A percentile compares a stretch with the other conserved stretches of the same genome.
Evolutionary conservation across 371 early-diverging fungal genomes (phyloP).

Genomic region (Mortierella sp.): DNA sequence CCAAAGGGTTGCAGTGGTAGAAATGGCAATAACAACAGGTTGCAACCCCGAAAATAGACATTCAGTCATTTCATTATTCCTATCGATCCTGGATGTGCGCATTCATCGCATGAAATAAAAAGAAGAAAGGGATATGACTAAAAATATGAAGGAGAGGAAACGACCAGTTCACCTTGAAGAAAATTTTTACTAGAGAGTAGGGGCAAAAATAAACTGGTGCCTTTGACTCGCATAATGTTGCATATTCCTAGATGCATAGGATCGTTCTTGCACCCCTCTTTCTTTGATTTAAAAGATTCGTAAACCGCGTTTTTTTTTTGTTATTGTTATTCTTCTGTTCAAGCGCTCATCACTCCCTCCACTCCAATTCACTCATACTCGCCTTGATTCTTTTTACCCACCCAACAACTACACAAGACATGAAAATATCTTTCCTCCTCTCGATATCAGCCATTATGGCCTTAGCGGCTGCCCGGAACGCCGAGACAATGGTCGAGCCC

Average conservation of each 20-base stretch:
- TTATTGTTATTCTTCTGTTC: not conserved
- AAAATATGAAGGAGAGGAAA: not conserved
- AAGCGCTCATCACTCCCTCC: not conserved
- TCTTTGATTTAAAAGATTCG: not conserved
- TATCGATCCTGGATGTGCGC: not conserved
- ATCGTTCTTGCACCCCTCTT: not conserved
- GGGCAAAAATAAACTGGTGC: not conserved
- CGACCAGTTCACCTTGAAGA: not conserved
- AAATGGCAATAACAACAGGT: not conserved
- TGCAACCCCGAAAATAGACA: constrained; percentile 11
- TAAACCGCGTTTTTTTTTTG: not conserved
- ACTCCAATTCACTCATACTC: not conserved
- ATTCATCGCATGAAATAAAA: not conserved
- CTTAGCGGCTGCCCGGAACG: constrained; percentile 15
- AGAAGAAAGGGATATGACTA: not conserved
- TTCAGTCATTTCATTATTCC: not conserved
- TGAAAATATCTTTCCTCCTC: constrained; percentile 31
- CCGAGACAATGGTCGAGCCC: not conserved
- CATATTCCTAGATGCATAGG: not conserved
- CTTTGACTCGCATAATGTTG: not conserved
- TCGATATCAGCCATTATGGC: constrained; percentile 31
- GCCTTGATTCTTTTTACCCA: not conserved
- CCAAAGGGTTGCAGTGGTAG: no score
- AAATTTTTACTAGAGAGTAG: not conserved
- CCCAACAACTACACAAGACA: not conserved